Percentiles rank a stretch among this genome's conserved stretches.
Conservation (phyloP, 495 filamentous ascomycete species). For the Podospora conica region DNA sequence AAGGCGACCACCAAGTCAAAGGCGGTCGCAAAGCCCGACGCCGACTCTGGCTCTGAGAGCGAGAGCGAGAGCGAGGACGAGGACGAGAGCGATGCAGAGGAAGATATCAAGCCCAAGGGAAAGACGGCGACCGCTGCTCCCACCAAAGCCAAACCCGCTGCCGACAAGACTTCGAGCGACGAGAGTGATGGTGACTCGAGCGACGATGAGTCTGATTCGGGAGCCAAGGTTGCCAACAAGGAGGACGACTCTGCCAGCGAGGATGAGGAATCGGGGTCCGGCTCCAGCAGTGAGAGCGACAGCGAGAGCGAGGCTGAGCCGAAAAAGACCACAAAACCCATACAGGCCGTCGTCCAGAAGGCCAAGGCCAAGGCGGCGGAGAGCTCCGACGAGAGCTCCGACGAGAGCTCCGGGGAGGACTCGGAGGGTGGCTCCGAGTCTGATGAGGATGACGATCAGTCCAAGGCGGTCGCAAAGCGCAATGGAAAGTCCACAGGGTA, state of each 20-base stretch:
- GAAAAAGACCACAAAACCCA: slow-evolving; percentile 8
- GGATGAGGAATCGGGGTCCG: slow-evolving; percentile 11
- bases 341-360: neutral
- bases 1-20: slow-evolving; percentile 11
- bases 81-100: neutral
- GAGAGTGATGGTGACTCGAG: neutral
- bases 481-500: slow-evolving; percentile 21
- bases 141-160: neutral
- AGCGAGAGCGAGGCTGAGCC: slow-evolving; percentile 25
- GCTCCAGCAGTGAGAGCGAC: slow-evolving; percentile 21
- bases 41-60: slow-evolving; percentile 17
- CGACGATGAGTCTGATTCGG: neutral
- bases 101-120: neutral
- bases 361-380: slow-evolving; percentile 6
- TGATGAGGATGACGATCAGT: slow-evolving; percentile 24
- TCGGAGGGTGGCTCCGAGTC: slow-evolving; percentile 11
- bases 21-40: slow-evolving; percentile 7
- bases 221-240: slow-evolving; percentile 9
- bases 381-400: slow-evolving; percentile 24
- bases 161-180: slow-evolving; percentile 1
- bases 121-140: neutral
- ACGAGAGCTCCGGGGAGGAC: neutral
- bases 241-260: slow-evolving; percentile 6
- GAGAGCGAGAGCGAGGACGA: slow-evolving; percentile 7
- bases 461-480: slow-evolving; percentile 22